Conservation (phyloP, 2,329 filamentous ascomycete genomes). For the Blumeriella jaapii region DNA sequence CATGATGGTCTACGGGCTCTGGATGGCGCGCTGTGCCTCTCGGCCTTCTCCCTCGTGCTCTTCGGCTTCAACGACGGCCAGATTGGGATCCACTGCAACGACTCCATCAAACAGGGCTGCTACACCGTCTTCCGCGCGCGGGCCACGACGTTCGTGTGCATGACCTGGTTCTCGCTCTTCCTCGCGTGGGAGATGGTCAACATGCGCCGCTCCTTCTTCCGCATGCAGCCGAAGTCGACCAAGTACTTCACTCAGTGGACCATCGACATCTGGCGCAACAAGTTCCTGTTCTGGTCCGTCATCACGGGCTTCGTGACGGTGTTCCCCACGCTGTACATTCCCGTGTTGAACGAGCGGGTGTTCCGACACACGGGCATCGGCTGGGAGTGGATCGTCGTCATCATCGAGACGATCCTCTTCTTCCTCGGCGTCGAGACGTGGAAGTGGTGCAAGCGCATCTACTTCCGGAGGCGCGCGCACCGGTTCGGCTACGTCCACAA, state of each 20-base stretch:
- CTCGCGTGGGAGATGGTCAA: constrained; percentile 71
- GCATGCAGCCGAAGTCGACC: constrained; percentile 53
- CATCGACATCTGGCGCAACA: constrained; percentile 57
- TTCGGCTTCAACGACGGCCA: constrained; percentile 46
- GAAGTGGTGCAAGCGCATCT: constrained; percentile 48
- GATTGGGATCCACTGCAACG: constrained; percentile 51
- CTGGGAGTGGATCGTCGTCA: constrained; percentile 61
- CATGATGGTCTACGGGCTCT: constrained; percentile 67
- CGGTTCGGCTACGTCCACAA: background rate
- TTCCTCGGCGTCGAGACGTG: constrained; percentile 52
- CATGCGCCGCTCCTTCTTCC: constrained; percentile 62
- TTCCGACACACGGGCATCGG: constrained; percentile 55
- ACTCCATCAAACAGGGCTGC: constrained; percentile 40
- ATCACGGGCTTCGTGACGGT: constrained; percentile 43
- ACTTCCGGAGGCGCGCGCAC: constrained; percentile 1
- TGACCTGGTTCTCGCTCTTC: constrained; percentile 69
- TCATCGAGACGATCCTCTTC: constrained; percentile 49
- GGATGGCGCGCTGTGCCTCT: constrained; percentile 64
- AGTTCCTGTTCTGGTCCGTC: constrained; percentile 59
- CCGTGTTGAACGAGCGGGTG: constrained; percentile 51
- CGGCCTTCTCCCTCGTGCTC: constrained; percentile 51
- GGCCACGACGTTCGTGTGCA: constrained; percentile 60
- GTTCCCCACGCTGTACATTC: constrained; percentile 55
- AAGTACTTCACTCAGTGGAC: constrained; percentile 55
- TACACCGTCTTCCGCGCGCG: constrained; percentile 58